A percentile compares a stretch with the other conserved stretches of the same genome.
Evolutionary conservation across 23 red algal genomes (phyloP).

Genomic region (Chondrus crispus): DNA sequence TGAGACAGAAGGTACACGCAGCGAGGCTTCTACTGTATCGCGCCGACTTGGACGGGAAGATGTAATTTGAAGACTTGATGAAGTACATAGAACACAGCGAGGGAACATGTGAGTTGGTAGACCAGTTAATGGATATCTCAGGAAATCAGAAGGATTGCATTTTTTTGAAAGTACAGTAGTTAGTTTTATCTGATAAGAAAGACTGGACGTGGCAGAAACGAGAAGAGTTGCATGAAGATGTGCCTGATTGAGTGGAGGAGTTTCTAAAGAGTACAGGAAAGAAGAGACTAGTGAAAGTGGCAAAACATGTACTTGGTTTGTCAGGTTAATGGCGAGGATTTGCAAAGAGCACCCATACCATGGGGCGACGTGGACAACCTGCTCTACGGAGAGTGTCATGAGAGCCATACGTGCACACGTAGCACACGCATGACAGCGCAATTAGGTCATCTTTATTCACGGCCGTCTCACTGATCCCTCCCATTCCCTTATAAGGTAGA

Average conservation of each 20-base stretch:
- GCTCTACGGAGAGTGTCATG: no score
- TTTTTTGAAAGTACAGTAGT: background rate
- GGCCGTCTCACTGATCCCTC: no score
- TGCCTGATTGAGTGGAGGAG: background rate
- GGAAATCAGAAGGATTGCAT: background rate
- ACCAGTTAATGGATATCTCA: slow-evolving; percentile 2
- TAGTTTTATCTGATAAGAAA: background rate
- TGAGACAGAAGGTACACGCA: background rate
- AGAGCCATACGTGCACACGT: no score
- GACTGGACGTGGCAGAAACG: slow-evolving; percentile 8
- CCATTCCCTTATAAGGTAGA: no score
- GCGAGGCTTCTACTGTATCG: background rate
- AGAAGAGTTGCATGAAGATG: slow-evolving; percentile 5
- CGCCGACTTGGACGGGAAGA: background rate
- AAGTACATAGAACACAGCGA: background rate
- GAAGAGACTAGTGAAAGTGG: no score
- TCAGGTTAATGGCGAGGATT: no score
- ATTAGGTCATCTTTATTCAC: no score
- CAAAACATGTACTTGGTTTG: no score
- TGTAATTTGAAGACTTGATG: background rate
- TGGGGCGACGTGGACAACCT: no score
- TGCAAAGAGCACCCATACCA: no score
- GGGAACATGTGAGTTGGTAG: background rate
- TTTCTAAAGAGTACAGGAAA: no score
- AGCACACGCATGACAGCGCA: no score